These are phyloP conservation scores for Aspergillus nanangensis DNA, from an alignment of 495 filamentous ascomycete species.

Conservation along the genomic window DNA sequence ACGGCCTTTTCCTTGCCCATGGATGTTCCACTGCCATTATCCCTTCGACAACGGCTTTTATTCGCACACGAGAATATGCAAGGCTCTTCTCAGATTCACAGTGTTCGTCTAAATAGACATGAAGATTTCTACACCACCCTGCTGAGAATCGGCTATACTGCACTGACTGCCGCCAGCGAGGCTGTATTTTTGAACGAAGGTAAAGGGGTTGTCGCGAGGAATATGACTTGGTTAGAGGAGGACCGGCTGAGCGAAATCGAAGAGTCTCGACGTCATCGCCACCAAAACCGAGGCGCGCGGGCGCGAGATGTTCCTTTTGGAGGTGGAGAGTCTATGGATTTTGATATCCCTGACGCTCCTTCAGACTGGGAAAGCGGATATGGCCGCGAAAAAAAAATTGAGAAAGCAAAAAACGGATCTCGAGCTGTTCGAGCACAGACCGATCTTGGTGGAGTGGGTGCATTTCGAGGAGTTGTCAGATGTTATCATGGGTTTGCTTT, in stretches of 20 bases:
- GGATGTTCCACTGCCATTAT: conserved; percentile 25
- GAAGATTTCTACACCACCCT: conserved; percentile 96
- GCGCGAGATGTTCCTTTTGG: conserved; percentile 28
- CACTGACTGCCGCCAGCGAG: conserved; percentile 87
- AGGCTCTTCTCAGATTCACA: conserved; percentile 77
- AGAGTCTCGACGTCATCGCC: conserved; percentile 23
- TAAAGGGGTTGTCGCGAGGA: conserved; percentile 62
- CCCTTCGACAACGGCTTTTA: conserved; percentile 51
- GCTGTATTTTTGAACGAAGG: conserved; percentile 95
- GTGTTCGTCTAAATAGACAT: conserved; percentile 69
- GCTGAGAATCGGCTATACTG: conserved; percentile 76
- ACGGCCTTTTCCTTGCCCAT: conserved; percentile 66
- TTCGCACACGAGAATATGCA: conserved; percentile 85
- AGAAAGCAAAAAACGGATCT: conserved; percentile 43
- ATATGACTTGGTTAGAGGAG: conserved; percentile 90
- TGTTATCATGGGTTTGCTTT: conserved; percentile 72
- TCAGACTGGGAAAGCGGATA: conserved; percentile 58
- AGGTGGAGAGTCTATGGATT: conserved; percentile 23
- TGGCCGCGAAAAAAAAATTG: conserved; percentile 55
- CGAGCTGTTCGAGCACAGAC: conserved; percentile 34
- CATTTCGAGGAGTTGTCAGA: conserved; percentile 65
- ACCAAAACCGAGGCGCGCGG: conserved; percentile 20
- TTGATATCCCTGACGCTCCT: conserved; percentile 29
- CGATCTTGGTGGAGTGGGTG: conserved; percentile 65
- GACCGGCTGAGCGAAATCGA: conserved; percentile 66